Evolutionary conservation across 139 green algal species (phyloP), one percentile per base, ranked within the genome.

Genomic region (Micromonas commoda): DNA sequence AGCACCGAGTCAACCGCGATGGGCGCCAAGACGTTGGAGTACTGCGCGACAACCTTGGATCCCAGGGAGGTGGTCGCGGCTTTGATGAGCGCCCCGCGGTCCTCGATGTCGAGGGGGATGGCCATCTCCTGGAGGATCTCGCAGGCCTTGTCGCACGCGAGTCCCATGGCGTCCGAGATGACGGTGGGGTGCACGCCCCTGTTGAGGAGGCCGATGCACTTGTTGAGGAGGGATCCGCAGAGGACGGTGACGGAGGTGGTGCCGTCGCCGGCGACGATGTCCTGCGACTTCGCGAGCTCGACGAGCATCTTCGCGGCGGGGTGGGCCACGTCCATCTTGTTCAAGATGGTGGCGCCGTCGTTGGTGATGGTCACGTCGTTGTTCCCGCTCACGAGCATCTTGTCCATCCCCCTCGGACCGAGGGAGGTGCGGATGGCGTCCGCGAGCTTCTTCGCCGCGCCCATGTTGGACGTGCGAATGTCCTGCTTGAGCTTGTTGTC

Each of bases 341-440:
- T 93, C 16, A 99, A 85, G 65, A 99, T 98, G 23, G 95, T 99
- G 9, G 95, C 95, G 2, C 95, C 95, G 80, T 99, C 95, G 80
- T 99, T 99, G 35, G 95, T 99, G 81, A 99, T 99, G 79, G 99
- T 94, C 13, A 99, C 96, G 76, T 98, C 93, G 1, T 94, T 95
- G 38, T 92, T 89, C 0, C 91, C 83, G 39, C 91, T 85, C 3
- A 86, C 88, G 19, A 98, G 92, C 95, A 99, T 99, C 81, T 99
- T 99, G 86, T 99, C 95, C 94, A 99, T 98, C 31, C 95, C 95
- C 23, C 94, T 78, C 0, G 95, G 95, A 1, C 95, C 95, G 39
- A 99, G 71, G 60, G 85, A 93, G 5, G 95, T 99, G 5, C 95
- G 86, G 21, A 99, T 89, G 28, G 93, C 94, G 82, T 99, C 95